Evolutionary conservation across 352 stramenopile species (phyloP).

Genomic region (Thalassiosira sp.): DNA sequence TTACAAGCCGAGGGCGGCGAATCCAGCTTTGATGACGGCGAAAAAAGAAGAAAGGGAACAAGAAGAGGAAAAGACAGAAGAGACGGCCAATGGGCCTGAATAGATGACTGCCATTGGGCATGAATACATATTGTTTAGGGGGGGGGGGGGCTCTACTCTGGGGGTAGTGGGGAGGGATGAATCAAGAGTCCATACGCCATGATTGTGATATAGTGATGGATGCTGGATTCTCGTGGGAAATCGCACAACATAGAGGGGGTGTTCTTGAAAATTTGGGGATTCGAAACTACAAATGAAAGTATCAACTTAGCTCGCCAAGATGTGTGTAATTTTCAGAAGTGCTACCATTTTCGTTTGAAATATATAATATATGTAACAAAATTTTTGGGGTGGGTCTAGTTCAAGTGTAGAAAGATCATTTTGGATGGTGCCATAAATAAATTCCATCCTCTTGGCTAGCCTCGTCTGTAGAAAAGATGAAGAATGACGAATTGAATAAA

Average conservation of each 20-base stretch:
- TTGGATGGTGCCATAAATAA: no score
- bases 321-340: no score
- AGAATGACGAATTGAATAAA: no score
- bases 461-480: no score
- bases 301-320: no score
- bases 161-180: background rate
- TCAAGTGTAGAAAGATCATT: no score
- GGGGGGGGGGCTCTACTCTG: background rate
- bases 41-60: background rate
- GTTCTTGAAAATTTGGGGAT: background rate
- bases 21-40: slow-evolving; percentile 16
- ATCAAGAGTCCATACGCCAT: no score
- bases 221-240: background rate
- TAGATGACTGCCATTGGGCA: background rate
- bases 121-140: background rate
- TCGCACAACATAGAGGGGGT: background rate
- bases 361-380: no score
- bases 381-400: no score
- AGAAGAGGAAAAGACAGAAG: slow-evolving; percentile 2
- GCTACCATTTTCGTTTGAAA: no score
- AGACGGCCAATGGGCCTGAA: slow-evolving; percentile 1
- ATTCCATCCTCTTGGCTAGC: no score
- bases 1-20: slow-evolving; percentile 17
- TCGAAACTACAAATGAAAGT: background rate
- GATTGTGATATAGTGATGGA: background rate